Base-by-base conservation (phyloP, 1,139 yeast species). In the Lodderomyces orthopsilosis region DNA sequence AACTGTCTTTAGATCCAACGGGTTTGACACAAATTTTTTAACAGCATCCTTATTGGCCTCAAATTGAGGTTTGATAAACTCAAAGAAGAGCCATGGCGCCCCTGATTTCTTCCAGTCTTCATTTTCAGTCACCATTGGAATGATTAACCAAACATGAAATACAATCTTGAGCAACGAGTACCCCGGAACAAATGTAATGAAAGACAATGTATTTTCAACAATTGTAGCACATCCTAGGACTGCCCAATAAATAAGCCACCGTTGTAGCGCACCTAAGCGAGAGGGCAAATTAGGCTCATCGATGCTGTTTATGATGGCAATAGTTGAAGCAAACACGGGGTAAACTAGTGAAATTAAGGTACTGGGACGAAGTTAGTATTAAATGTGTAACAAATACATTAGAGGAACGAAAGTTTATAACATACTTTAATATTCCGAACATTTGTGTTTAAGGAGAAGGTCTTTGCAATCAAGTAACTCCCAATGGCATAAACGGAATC, bases 221-320 rank as follows among this genome's bases (percentile, higher is more conserved):
- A 59, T 54, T n/a, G 59, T 62, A 27, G 68, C 54, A 6, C 68
- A 48, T 1, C 77, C 68, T 39, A 66, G 59, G 1, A 78, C 73
- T 14, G 79, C 62, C 88, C 88, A 82, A 54, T 79, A 82, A 15
- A 76, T 65, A 27, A 77, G 59, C 81, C 85, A 78, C 54, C 81
- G 79, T 43, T 79, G 78, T 35, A 77, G 58, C 12, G 70, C 58
- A 18, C 75, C 55, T 44, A 71, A 57, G 48, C 73, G 59, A 22
- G 41, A 42, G 41, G 59, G 66, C 40, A 63, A 48, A 15, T 53
- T 57, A 32, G 36, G 39, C 40, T 62, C 65, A 27, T 52, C 51
- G 34, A 44, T 47, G 14, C 26, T 40, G 28, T 41, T 37, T 8
- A 15, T 15, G 12, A 41, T 24, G 19, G 36, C 26, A 17, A 35